Evolutionary conservation across 441 rosid genomes (phyloP).

Genomic region (Arabidopsis hybrid): DNA sequence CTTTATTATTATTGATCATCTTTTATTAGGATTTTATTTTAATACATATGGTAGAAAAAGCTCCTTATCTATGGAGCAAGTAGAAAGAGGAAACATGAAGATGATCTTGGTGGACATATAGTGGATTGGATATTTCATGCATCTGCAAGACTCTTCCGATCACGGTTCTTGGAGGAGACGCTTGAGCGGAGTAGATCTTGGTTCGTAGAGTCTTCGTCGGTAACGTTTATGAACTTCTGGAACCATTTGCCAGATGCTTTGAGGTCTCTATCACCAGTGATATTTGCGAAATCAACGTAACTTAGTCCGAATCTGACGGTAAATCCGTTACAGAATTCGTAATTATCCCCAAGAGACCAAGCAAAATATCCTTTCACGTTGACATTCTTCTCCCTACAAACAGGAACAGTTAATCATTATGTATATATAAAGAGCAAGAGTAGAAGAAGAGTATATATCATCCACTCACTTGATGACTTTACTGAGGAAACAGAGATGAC

Average conservation of each 20-base stretch:
- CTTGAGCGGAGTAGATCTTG: constrained; percentile 16
- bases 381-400: constrained; percentile 13
- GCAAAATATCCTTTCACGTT: constrained; percentile 40
- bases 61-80: constrained; percentile 30
- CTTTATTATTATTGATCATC: too few species aligned
- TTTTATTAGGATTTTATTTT: too few species aligned
- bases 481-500: constrained; percentile 42
- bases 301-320: constrained; percentile 41
- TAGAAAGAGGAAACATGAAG: constrained; percentile 8
- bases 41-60: neutral
- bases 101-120: neutral
- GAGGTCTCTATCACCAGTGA: constrained; percentile 38
- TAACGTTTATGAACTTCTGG: constrained; percentile 6
- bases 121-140: constrained; percentile 2
- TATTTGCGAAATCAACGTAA: constrained; percentile 18
- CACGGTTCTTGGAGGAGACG: neutral
- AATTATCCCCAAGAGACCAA: constrained; percentile 42
- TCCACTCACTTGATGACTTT: constrained; percentile 36
- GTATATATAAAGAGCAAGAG: neutral
- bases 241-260: constrained; percentile 39
- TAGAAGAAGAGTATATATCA: neutral
- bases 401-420: neutral
- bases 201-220: neutral
- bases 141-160: constrained; percentile 11
- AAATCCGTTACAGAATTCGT: constrained; percentile 6